Evolutionary conservation across 257 asterid species (phyloP).

Genomic region (Asclepias syriaca): DNA sequence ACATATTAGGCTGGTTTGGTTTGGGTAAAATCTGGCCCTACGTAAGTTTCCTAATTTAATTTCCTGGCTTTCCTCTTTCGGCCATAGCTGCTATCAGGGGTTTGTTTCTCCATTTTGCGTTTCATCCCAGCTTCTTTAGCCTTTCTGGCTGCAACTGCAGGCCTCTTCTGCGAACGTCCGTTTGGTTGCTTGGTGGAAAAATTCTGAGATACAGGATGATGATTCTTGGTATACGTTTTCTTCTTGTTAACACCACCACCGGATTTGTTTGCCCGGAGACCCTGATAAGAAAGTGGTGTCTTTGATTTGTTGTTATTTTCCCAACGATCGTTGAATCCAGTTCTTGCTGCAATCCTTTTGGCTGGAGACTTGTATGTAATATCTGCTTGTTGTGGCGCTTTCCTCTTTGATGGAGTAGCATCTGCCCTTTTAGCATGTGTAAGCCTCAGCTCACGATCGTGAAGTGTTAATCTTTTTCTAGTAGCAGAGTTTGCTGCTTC

Average conservation of each 20-base stretch:
- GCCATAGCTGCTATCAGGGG: constrained; percentile 23
- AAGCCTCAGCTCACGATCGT: constrained; percentile 74
- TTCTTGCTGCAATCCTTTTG: constrained; percentile 30
- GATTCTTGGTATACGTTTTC: constrained; percentile 38
- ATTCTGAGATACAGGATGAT: constrained; percentile 21
- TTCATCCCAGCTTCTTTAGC: constrained; percentile 53
- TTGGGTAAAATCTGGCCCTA: neutral
- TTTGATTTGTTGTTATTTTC: constrained; percentile 22
- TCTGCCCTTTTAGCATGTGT: constrained; percentile 28
- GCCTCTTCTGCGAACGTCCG: constrained; percentile 48
- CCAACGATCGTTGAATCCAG: constrained; percentile 34
- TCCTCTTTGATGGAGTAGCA: constrained; percentile 46
- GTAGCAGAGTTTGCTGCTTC: constrained; percentile 56
- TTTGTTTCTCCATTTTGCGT: constrained; percentile 53
- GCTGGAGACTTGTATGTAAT: constrained; percentile 26
- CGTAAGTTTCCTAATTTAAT: neutral
- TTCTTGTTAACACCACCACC: constrained; percentile 49
- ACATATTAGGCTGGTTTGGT: no score
- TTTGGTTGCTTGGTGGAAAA: constrained; percentile 17
- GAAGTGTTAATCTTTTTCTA: constrained; percentile 48
- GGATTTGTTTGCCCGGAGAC: constrained; percentile 70
- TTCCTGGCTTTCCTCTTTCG: constrained; percentile 9
- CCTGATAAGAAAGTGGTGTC: constrained; percentile 57
- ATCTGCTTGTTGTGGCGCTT: constrained; percentile 31
- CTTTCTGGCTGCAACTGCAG: constrained; percentile 86